A percentile compares a stretch with the other conserved stretches of the same genome.
Evolutionary conservation across 139 green algal species (phyloP).

Genomic region (Parachlorella kessleri): DNA sequence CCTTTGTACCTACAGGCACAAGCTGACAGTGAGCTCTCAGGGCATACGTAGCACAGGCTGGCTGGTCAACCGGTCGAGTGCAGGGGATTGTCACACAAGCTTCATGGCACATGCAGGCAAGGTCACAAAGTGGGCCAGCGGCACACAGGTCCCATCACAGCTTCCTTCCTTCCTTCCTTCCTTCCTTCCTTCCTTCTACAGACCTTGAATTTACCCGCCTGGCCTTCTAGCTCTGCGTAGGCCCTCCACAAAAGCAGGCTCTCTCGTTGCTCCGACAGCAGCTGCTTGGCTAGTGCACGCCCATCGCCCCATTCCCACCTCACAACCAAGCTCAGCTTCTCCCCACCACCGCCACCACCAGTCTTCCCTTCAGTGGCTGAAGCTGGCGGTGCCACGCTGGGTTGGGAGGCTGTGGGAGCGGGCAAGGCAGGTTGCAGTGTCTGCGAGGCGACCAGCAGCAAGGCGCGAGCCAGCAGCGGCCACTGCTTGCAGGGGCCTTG

Average conservation of each 20-base stretch:
- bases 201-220: neutral
- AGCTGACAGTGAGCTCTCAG: no score
- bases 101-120: no score
- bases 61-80: no score
- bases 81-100: no score
- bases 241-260: slow-evolving; percentile 45
- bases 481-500: slow-evolving; percentile 7
- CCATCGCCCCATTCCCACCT: slow-evolving; percentile 11
- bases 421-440: neutral
- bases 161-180: no score
- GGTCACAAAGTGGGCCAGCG: no score
- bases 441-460: slow-evolving; percentile 29
- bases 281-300: slow-evolving; percentile 37
- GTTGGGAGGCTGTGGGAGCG: neutral
- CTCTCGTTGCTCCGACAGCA: slow-evolving; percentile 49
- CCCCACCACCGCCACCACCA: neutral
- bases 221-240: neutral
- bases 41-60: no score
- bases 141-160: no score
- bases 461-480: slow-evolving; percentile 3
- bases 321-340: neutral
- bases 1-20: no score
- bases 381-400: neutral
- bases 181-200: no score
- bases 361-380: neutral